A percentile compares a stretch with the other conserved stretches of the same genome.
These are phyloP conservation scores for Anethum foeniculum DNA, from an alignment of 140 eudicot genomes.

Conservation along the genomic window DNA sequence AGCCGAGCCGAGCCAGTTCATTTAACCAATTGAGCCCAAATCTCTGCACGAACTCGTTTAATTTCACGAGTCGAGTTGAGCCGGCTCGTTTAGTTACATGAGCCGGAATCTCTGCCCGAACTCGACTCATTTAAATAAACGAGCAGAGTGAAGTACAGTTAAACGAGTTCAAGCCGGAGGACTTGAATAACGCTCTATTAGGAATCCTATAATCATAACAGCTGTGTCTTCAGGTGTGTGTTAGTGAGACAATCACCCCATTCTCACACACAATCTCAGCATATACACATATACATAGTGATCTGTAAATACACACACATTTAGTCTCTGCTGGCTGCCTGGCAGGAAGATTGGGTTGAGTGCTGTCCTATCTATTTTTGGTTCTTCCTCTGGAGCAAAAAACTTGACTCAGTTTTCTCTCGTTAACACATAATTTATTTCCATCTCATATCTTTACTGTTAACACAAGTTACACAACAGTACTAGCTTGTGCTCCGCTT, in stretches of 20 bases:
- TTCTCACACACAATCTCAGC: neutral
- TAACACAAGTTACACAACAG: neutral
- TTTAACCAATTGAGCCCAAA: no score
- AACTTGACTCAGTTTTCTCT: neutral
- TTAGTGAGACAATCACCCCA: neutral
- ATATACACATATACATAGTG: neutral
- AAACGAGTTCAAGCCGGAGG: no score
- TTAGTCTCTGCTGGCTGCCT: neutral
- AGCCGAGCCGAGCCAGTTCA: no score
- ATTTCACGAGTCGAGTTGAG: no score
- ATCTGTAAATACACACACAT: neutral
- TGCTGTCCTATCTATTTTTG: neutral
- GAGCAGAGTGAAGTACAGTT: no score
- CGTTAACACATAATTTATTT: conserved; percentile 1
- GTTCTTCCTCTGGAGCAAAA: neutral
- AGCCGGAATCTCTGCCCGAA: no score
- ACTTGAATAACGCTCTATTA: no score
- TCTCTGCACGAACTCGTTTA: no score
- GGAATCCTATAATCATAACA: neutral
- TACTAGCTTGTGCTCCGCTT: neutral
- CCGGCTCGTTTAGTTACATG: no score
- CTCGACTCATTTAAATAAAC: no score
- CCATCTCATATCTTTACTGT: conserved; percentile 1
- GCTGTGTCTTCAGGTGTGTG: conserved; percentile 9
- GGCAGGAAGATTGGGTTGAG: conserved; percentile 5